Percentiles rank a stretch among this genome's conserved stretches.
Conservation (phyloP, 345 rosid species). For the Rhodamnia argentea region DNA sequence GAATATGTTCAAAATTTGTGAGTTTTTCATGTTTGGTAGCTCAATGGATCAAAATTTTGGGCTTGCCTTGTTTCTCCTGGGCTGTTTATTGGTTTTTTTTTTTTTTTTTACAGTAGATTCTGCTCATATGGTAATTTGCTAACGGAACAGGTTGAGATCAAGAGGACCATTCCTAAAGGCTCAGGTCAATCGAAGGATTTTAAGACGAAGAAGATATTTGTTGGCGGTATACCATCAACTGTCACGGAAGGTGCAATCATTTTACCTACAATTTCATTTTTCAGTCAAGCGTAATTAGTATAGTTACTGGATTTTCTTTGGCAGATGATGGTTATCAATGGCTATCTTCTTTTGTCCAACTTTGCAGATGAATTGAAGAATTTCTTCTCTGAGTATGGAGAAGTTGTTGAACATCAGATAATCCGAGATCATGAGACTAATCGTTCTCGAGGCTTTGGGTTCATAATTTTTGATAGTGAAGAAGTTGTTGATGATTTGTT, state of each 20-base stretch:
- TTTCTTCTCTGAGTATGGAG: constrained; percentile 76
- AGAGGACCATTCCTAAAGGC: constrained; percentile 89
- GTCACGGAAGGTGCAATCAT: constrained; percentile 56
- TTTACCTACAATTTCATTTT: neutral
- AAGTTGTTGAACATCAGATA: constrained; percentile 74
- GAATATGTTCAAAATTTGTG: neutral
- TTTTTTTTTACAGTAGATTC: neutral
- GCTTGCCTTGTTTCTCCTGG: neutral
- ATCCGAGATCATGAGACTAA: constrained; percentile 89
- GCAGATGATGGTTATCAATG: neutral
- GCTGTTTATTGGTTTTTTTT: neutral
- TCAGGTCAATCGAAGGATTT: constrained; percentile 60
- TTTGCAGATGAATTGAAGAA: constrained; percentile 65
- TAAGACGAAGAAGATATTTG: constrained; percentile 83
- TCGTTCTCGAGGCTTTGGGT: constrained; percentile 87
- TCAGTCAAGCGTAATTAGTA: neutral
- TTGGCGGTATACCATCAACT: constrained; percentile 80
- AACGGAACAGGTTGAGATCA: constrained; percentile 72
- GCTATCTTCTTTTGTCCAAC: neutral
- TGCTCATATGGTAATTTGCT: neutral
- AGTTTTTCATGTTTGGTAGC: neutral
- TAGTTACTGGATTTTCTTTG: neutral
- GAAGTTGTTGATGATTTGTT: constrained; percentile 74
- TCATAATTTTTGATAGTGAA: constrained; percentile 79
- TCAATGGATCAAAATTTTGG: neutral